Base-by-base conservation (phyloP, 768 basidiomycete species). In the Boletus reticuloceps region DNA sequence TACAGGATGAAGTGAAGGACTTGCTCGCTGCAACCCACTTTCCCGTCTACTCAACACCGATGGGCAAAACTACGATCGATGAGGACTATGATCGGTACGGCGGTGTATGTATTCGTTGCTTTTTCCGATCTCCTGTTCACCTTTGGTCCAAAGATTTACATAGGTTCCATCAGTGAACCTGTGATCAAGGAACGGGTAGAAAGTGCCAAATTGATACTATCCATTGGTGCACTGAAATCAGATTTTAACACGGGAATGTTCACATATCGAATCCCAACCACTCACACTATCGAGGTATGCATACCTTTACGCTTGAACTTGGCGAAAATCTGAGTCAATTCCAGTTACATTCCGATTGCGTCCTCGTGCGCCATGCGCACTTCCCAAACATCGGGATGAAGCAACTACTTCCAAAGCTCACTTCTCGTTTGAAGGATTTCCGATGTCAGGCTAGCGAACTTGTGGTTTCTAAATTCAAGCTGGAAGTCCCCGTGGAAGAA, bases 201-300 rank as follows among this genome's bases (percentile, higher is more conserved):
- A 71, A 75, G 67, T 4, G 84, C 91, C 5, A 89, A 86, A 59
- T 74, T 94, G 42, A 83, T 91, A 47, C 65, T 95, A 13, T 88
- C 88, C 11, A 74, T 95, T 55, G 90, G 91, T 5, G 55, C 74
- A 1, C 73, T 91, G 46, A 82, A 81, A 65, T 83, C 81, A 44
- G 92, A 95, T 69, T 93, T 91, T 76, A 95, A 95, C 70, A 91
- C 89, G 2, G 93, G 91, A 31, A 88, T 88, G 69, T 94, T 92
- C 71, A 87, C 88, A 0, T 91, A 89, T 63, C 81, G 80, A 48
- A 84, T 88, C 43, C 83, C 86, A 7, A 75, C 75, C 0, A 68
- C 70, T 12, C 77, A 76, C 41, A 84, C 82, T 14, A 75, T 91
- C 58, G 90, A 90, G 77, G 88, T 87, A 59, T 14, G 32, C 61